These are phyloP conservation scores for Mallotus nudiflorus DNA, from an alignment of 345 rosid genomes.

Conservation along the genomic window DNA sequence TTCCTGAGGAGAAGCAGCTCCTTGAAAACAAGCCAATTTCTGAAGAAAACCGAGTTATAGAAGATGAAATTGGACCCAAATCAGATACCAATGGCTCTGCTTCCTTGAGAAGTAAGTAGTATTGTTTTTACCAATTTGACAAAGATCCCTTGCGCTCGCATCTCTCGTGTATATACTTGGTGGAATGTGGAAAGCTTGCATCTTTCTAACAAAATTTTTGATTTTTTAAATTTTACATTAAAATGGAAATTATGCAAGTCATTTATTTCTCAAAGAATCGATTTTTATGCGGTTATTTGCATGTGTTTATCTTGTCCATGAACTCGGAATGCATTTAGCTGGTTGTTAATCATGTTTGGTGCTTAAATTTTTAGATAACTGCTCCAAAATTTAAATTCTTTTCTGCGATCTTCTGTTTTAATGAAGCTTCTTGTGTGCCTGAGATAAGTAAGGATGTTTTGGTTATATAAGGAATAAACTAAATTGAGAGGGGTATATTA, in stretches of 20 bases:
- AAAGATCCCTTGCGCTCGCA: background rate
- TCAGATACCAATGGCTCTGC: constrained; percentile 27
- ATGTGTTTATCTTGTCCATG: background rate
- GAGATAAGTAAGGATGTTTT: background rate
- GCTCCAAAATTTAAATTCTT: background rate
- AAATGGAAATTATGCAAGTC: too few relatives aligned
- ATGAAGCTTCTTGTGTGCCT: too few relatives aligned
- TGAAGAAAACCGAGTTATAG: constrained; percentile 30
- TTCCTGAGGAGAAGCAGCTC: constrained; percentile 13
- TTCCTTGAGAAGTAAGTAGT: constrained; percentile 46
- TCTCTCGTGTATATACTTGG: background rate
- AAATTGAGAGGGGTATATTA: background rate
- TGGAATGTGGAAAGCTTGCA: constrained; percentile 8
- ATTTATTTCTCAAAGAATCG: too few relatives aligned
- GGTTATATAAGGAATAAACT: background rate
- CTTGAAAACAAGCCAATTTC: background rate
- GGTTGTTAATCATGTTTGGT: background rate
- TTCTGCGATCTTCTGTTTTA: background rate
- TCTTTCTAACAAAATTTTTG: background rate
- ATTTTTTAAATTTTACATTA: background rate
- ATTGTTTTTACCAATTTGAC: background rate
- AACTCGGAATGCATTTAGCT: background rate
- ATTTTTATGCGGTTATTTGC: too few relatives aligned
- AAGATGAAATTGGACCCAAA: constrained; percentile 26
- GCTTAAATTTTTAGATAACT: background rate